Evolutionary conservation across 2,329 filamentous ascomycete species (phyloP).

Genomic region (Colletotrichum chlorophyti): DNA sequence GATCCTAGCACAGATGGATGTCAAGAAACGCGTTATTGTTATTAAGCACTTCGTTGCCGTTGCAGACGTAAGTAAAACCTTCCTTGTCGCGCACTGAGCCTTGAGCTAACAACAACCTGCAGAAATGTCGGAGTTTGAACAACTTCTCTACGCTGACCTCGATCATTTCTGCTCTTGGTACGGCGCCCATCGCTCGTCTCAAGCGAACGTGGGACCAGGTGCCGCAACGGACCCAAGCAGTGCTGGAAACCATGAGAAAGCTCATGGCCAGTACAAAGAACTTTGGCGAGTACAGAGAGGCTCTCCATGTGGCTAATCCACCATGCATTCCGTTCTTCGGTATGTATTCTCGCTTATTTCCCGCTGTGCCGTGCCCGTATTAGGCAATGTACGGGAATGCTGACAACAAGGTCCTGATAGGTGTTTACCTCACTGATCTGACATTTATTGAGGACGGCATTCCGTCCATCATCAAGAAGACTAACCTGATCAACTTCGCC

Average conservation of each 20-base stretch:
- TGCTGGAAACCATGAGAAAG: constrained; percentile 88
- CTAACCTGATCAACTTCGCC: constrained; percentile 96
- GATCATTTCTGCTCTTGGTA: constrained; percentile 94
- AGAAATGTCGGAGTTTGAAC: constrained; percentile 94
- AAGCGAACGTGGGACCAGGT: constrained; percentile 95
- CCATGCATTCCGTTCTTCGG: constrained; percentile 99
- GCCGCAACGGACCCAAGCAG: constrained; percentile 79
- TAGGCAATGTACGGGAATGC: no score
- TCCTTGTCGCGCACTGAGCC: neutral
- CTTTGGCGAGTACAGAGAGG: constrained; percentile 95
- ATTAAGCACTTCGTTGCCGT: constrained; percentile 98
- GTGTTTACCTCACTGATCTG: constrained; percentile 94
- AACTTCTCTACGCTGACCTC: constrained; percentile 98
- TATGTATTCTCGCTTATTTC: constrained; percentile 48
- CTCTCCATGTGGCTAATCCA: constrained; percentile 89
- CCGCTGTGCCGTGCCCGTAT: no score
- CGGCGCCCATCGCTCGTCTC: constrained; percentile 91
- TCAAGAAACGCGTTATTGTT: constrained; percentile 94
- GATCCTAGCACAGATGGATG: constrained; percentile 93
- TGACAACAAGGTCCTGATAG: constrained; percentile 48
- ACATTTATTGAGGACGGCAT: constrained; percentile 99
- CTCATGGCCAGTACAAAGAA: constrained; percentile 98
- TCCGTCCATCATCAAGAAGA: constrained; percentile 94
- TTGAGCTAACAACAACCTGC: constrained; percentile 32
- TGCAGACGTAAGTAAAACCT: constrained; percentile 76